Conservation (phyloP, 257 asterid genomes). For the Striga asiatica region DNA sequence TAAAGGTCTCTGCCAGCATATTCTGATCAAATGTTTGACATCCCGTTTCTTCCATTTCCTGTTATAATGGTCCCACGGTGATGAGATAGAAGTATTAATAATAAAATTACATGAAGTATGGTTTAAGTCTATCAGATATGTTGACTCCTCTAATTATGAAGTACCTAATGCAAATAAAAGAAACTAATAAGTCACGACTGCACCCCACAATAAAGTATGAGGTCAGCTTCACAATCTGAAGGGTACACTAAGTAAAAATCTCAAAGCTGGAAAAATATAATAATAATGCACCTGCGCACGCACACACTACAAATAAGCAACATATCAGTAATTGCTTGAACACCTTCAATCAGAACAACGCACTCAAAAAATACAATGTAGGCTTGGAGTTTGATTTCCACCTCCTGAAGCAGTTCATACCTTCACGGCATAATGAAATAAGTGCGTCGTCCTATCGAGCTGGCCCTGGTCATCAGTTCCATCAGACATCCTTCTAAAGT, state of each 20-base stretch:
- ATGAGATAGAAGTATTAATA: conserved; percentile 8
- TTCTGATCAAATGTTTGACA: conserved; percentile 37
- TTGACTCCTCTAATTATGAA: not conserved
- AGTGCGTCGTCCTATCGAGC: conserved; percentile 54
- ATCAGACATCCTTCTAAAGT: conserved; percentile 52
- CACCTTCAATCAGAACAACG: not conserved
- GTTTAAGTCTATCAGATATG: too few relatives aligned
- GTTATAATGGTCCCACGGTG: conserved; percentile 14
- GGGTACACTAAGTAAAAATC: not conserved
- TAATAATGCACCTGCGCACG: too few relatives aligned
- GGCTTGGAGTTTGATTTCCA: not conserved
- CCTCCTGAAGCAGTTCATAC: conserved; percentile 24
- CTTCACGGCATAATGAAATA: conserved; percentile 57
- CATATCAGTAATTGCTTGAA: not conserved
- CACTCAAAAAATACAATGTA: not conserved
- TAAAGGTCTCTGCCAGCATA: conserved; percentile 65
- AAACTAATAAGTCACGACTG: not conserved
- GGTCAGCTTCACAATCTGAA: not conserved
- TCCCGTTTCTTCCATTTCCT: conserved; percentile 70
- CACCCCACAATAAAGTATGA: not conserved
- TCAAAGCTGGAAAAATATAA: too few relatives aligned
- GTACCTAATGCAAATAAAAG: conserved; percentile 1
- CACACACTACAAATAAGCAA: not conserved
- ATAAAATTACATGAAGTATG: too few relatives aligned
- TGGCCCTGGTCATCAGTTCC: conserved; percentile 63